Percentiles rank a stretch among this genome's conserved stretches.
Evolutionary conservation across 352 stramenopile genomes (phyloP).

Genomic region (Albugo candida): DNA sequence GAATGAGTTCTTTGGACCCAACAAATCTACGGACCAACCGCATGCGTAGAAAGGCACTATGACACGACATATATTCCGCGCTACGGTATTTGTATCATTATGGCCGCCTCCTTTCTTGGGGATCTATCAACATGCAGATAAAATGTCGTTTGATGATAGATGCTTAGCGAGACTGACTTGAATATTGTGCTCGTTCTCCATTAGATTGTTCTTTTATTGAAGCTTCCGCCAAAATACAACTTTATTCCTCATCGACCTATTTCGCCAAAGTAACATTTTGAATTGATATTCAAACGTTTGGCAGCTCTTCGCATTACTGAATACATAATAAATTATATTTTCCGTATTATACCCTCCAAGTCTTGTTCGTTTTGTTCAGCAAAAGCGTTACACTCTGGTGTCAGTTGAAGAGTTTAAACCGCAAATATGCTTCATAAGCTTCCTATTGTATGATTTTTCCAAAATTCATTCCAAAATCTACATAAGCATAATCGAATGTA

Average conservation of each 20-base stretch:
- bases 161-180: slow-evolving; percentile 17
- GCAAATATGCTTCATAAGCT: slow-evolving; percentile 47
- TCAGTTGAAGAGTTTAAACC: slow-evolving; percentile 54
- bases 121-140: not conserved
- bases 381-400: slow-evolving; percentile 39
- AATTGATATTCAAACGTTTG: slow-evolving; percentile 69
- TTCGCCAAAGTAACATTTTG: slow-evolving; percentile 10
- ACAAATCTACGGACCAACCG: no score
- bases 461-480: slow-evolving; percentile 51
- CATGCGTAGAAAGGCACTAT: slow-evolving; percentile 34
- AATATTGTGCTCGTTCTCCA: slow-evolving; percentile 49
- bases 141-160: not conserved
- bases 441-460: slow-evolving; percentile 54
- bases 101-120: slow-evolving; percentile 20
- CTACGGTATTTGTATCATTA: slow-evolving; percentile 66
- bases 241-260: slow-evolving; percentile 73
- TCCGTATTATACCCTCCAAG: slow-evolving; percentile 35
- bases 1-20: no score
- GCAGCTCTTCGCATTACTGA: slow-evolving; percentile 30
- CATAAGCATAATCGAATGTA: not conserved
- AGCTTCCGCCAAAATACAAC: slow-evolving; percentile 52
- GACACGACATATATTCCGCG: slow-evolving; percentile 57
- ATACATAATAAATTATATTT: slow-evolving; percentile 27
- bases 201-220: slow-evolving; percentile 47
- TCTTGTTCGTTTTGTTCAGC: slow-evolving; percentile 67